Conservation (phyloP, 106 monocot species). For the Posidonia australis region DNA sequence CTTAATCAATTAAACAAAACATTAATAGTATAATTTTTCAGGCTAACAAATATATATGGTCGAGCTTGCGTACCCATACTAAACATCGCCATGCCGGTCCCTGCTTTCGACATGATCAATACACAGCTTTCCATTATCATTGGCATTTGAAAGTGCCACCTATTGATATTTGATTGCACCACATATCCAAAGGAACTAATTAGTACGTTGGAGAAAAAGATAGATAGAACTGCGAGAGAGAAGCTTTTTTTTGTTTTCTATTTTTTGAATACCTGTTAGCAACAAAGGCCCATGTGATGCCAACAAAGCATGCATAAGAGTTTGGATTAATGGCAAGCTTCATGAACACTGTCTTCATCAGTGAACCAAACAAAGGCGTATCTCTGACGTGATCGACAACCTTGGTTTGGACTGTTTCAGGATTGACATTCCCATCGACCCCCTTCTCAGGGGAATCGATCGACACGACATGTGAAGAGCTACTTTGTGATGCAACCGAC, state of each 20-base stretch:
- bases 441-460: too few relatives aligned
- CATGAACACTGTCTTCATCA: constrained; percentile 50
- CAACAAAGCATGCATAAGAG: constrained; percentile 47
- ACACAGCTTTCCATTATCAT: constrained; percentile 52
- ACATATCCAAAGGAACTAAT: not conserved
- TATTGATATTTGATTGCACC: not conserved
- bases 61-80: constrained; percentile 41
- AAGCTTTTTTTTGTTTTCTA: too few relatives aligned
- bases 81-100: constrained; percentile 76
- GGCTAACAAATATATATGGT: too few relatives aligned
- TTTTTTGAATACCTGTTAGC: constrained; percentile 67
- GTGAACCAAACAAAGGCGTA: constrained; percentile 15
- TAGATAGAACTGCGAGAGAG: too few relatives aligned
- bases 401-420: too few relatives aligned
- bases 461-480: not conserved
- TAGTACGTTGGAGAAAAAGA: not conserved
- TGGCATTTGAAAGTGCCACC: constrained; percentile 61
- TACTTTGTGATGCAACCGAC: not conserved
- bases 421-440: too few relatives aligned
- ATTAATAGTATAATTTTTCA: not conserved
- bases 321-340: constrained; percentile 72
- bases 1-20: too few relatives aligned
- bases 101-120: constrained; percentile 60
- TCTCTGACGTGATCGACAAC: not conserved
- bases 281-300: constrained; percentile 48